Evolutionary conservation across 108 stramenopile species (phyloP), one percentile per base, ranked within the genome.

Genomic region (Ochromonas danica): DNA sequence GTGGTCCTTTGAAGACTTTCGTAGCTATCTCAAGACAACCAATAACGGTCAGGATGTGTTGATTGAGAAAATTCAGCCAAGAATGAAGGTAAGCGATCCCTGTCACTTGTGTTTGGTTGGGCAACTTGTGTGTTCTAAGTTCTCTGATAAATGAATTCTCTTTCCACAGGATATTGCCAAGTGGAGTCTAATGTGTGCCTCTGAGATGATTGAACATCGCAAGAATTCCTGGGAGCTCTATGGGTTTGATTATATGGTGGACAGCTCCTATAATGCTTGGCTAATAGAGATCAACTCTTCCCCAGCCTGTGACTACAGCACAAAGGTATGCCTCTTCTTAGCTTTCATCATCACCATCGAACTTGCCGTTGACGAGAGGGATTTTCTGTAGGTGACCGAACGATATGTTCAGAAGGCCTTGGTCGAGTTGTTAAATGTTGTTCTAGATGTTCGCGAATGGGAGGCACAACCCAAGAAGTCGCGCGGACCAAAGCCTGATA

Each of bases 161-260:
- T 51, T 51, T 22, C 6, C 22, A 6, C 45, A 51, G 45, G 63
- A 67, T 36, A 67, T 67, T 33, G 63, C 63, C 14, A 67, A 67
- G 35, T 67, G 63, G 63, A 39, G 43, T 0, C 40, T 86, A 28
- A 65, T 74, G 72, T 78, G 70, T 14, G 80, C 70, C 1, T 85
- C 84, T 62, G 89, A 89, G 40, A 2, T 77, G 33, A 78, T 88
- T 2, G 87, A 86, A 40, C 78, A 83, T 77, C 87, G 88, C 70
- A 80, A 87, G 67, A 84, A 89, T 67, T 86, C 85, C 36, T 90
- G 88, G 85, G 89, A 90, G 81, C 77, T 90, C 0, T 90, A 86
- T 61, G 89, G 89, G 30, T 88, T 81, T 61, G 90, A 90, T 77
- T 89, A 89, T 79, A 90, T 90, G 90, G 43, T 90, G 38, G 89